Evolutionary conservation across 2,329 filamentous ascomycete species (phyloP).

Genomic region (Sarocladium oryzae): DNA sequence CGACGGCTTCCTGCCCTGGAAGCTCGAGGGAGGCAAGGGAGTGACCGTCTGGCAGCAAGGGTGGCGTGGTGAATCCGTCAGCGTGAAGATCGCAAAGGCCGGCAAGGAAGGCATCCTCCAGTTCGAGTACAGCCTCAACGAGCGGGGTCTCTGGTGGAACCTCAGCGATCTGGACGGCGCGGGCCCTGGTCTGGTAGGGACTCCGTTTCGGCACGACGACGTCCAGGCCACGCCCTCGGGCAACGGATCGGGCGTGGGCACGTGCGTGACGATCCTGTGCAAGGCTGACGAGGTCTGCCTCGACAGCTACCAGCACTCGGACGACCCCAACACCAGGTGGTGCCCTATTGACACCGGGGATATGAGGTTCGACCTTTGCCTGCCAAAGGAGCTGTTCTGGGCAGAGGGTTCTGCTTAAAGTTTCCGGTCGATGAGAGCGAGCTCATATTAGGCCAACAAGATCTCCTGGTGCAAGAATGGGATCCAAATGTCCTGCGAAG

Average conservation of each 20-base stretch:
- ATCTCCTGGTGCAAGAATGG: no score
- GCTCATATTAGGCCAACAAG: no score
- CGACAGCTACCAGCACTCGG: constrained; percentile 12
- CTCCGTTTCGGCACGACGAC: constrained; percentile 8
- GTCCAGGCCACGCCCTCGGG: constrained; percentile 9
- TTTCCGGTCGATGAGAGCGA: no score
- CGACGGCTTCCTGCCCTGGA: not conserved
- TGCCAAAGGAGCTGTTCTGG: constrained; percentile 1
- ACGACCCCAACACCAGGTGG: constrained; percentile 9
- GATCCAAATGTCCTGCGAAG: no score
- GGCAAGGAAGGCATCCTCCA: constrained; percentile 10
- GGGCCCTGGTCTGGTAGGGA: constrained; percentile 11
- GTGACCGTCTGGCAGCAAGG: not conserved
- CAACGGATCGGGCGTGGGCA: constrained; percentile 3
- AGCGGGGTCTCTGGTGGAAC: constrained; percentile 10
- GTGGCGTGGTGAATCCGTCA: not conserved
- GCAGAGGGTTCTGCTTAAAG: not conserved
- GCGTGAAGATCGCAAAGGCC: constrained; percentile 11
- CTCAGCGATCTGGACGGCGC: constrained; percentile 12
- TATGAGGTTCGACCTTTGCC: constrained; percentile 10
- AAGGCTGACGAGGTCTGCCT: not conserved
- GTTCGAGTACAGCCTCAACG: constrained; percentile 10
- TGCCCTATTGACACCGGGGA: constrained; percentile 11
- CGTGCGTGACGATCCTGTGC: constrained; percentile 9
- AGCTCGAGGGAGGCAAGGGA: not conserved